A percentile compares a stretch with the other conserved stretches of the same genome.
Conservation (phyloP, 108 stramenopile species). For the Cyclotella cryptica region DNA sequence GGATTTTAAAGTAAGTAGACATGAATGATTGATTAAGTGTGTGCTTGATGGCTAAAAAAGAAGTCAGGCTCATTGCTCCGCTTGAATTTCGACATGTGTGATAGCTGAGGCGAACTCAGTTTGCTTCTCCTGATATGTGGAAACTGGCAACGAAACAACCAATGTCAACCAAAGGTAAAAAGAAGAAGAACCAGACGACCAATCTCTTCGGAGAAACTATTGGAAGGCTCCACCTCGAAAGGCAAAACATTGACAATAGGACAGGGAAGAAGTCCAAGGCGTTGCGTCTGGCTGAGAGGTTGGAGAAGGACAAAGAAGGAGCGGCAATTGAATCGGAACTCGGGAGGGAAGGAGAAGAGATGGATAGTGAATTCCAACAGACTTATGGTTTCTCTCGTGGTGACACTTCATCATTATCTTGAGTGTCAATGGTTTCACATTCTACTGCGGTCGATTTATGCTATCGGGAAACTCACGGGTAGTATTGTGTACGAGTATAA, state of each 20-base stretch:
- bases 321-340: conserved; percentile 83
- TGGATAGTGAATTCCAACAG: conserved; percentile 77
- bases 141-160: conserved; percentile 93
- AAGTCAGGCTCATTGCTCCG: neutral
- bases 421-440: neutral
- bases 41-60: neutral
- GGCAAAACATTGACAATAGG: conserved; percentile 92
- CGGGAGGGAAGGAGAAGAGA: conserved; percentile 67
- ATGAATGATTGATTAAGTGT: neutral
- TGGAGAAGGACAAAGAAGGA: conserved; percentile 71
- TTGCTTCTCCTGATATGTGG: conserved; percentile 93
- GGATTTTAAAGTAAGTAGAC: conserved; percentile 75
- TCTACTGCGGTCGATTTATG: too few relatives aligned
- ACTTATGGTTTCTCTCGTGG: conserved; percentile 66
- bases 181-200: conserved; percentile 94
- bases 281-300: conserved; percentile 82
- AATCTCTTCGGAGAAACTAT: conserved; percentile 96
- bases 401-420: neutral
- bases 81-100: neutral
- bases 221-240: conserved; percentile 96
- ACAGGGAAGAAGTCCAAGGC: conserved; percentile 88
- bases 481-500: too few relatives aligned
- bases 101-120: conserved; percentile 83
- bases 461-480: too few relatives aligned
- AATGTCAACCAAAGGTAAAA: conserved; percentile 54